Percentiles rank a stretch among this genome's conserved stretches.
Conservation (phyloP, 805 yeast species). For the Suhomyces pyralidae region DNA sequence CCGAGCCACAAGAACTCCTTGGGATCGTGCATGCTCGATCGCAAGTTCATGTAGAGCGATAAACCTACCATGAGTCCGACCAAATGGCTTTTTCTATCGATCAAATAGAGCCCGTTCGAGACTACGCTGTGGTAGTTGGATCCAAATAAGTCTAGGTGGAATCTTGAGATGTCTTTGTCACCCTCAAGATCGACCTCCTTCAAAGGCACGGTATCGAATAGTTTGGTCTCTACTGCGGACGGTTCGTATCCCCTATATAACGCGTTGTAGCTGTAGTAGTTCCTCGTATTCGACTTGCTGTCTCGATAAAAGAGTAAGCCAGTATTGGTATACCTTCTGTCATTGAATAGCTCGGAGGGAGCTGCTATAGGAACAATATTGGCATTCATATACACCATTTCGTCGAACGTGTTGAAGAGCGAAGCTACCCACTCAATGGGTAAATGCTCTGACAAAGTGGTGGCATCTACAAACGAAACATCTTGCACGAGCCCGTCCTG, state of each 20-base stretch:
- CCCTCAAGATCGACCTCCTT: background rate
- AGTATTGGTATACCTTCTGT: constrained; percentile 13
- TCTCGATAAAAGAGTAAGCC: constrained; percentile 25
- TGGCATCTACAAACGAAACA: constrained; percentile 5
- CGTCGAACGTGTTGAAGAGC: constrained; percentile 9
- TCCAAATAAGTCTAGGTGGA: background rate
- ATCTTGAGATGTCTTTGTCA: background rate
- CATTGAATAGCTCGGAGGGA: constrained; percentile 7
- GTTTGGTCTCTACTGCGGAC: background rate
- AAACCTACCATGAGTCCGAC: constrained; percentile 6
- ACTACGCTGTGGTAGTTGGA: constrained; percentile 1
- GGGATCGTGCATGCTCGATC: constrained; percentile 3
- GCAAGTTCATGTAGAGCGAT: constrained; percentile 6
- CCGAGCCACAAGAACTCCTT: constrained; percentile 12
- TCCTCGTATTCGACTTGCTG: constrained; percentile 7
- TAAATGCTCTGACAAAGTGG: background rate
- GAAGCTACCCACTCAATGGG: constrained; percentile 8
- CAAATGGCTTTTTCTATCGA: constrained; percentile 7
- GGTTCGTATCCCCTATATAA: background rate
- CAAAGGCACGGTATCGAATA: background rate
- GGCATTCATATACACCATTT: constrained; percentile 9
- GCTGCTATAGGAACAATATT: constrained; percentile 6
- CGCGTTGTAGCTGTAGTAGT: constrained; percentile 3
- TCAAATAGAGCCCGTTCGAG: constrained; percentile 5
- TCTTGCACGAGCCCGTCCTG: background rate